These are phyloP conservation scores for Kwoniella dendrophila DNA, from an alignment of 768 basidiomycete species.

Conservation along the genomic window DNA sequence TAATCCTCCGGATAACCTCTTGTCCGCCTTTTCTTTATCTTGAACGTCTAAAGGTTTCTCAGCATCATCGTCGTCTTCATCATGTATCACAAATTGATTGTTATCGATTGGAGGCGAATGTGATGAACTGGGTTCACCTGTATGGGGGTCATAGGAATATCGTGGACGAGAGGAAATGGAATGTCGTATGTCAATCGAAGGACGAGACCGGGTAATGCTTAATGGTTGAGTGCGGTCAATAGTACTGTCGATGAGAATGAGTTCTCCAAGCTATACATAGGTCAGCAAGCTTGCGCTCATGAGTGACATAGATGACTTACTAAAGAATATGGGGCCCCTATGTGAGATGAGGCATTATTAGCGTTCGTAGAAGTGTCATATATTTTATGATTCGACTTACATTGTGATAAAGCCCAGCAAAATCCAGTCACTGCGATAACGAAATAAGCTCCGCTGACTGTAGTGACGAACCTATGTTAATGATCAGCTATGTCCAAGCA, in stretches of 20 bases:
- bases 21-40: background rate
- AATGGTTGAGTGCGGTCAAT: constrained; percentile 55
- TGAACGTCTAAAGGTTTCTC: background rate
- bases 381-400: constrained; percentile 52
- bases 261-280: constrained; percentile 71
- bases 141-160: constrained; percentile 1
- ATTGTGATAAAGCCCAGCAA: constrained; percentile 88
- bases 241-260: constrained; percentile 66
- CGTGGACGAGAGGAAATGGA: constrained; percentile 4
- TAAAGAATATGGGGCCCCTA: constrained; percentile 80
- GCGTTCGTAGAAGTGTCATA: background rate
- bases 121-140: background rate
- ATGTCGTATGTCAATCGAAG: constrained; percentile 8
- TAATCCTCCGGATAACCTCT: constrained; percentile 10
- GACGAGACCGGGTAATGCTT: constrained; percentile 31
- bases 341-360: background rate
- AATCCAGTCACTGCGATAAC: constrained; percentile 80
- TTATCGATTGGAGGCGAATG: background rate
- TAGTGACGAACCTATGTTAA: constrained; percentile 66
- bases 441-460: constrained; percentile 70
- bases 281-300: constrained; percentile 8
- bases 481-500: constrained; percentile 8
- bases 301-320: constrained; percentile 56
- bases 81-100: constrained; percentile 14
- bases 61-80: constrained; percentile 5